Evolutionary conservation across 305 asterid genomes (phyloP).

Genomic region (Petunia hybrid): DNA sequence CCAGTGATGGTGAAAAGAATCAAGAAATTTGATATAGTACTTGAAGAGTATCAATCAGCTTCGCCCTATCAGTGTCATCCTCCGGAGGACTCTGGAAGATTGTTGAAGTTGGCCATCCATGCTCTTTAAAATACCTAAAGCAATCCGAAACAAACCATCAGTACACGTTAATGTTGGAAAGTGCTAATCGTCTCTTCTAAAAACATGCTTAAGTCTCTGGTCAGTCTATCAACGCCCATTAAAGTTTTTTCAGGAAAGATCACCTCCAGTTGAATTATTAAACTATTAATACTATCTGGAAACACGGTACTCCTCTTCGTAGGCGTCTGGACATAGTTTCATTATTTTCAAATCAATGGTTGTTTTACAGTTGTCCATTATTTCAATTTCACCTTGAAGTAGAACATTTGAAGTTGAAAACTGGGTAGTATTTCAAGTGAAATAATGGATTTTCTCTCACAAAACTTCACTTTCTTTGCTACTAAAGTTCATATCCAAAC

Average conservation of each 20-base stretch:
- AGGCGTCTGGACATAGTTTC: too few relatives aligned
- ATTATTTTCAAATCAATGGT: too few relatives aligned
- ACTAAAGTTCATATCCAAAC: too few relatives aligned
- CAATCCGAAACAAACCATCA: slow-evolving; percentile 30
- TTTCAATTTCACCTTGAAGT: too few relatives aligned
- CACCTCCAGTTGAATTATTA: background rate
- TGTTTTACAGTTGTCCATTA: too few relatives aligned
- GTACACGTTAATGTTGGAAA: slow-evolving; percentile 14
- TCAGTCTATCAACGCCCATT: background rate
- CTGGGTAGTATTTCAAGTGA: too few relatives aligned
- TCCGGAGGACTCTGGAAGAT: slow-evolving; percentile 65
- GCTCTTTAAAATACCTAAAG: slow-evolving; percentile 87
- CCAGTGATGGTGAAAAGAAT: background rate
- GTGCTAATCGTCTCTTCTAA: too few relatives aligned
- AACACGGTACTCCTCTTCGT: too few relatives aligned
- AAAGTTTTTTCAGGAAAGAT: background rate
- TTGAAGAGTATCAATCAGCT: slow-evolving; percentile 82
- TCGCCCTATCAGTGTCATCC: slow-evolving; percentile 71
- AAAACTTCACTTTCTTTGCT: too few relatives aligned
- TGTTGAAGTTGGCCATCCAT: slow-evolving; percentile 92
- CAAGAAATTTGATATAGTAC: slow-evolving; percentile 36
- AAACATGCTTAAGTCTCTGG: background rate
- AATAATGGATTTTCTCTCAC: too few relatives aligned
- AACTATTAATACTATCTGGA: too few relatives aligned
- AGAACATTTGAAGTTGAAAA: too few relatives aligned